A percentile compares a stretch with the other conserved stretches of the same genome.
Conservation (phyloP, 2,329 filamentous ascomycete species). For the Helotiales sp. region DNA sequence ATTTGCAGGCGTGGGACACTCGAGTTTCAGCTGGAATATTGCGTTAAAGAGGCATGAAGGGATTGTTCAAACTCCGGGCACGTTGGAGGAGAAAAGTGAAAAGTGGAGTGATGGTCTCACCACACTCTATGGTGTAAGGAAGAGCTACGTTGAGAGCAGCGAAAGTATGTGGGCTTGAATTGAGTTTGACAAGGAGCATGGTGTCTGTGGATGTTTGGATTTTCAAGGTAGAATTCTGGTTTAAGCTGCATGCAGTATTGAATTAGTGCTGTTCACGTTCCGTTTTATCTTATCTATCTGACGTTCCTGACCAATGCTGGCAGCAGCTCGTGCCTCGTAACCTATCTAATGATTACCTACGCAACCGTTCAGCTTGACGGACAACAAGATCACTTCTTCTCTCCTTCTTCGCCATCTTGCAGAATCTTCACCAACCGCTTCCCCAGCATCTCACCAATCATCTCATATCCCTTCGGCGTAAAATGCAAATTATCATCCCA, state of each 20-base stretch:
- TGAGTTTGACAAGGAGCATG: not conserved
- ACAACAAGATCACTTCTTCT: not conserved
- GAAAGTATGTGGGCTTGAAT: constrained; percentile 25
- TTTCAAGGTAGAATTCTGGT: not conserved
- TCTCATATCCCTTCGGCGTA: constrained; percentile 57
- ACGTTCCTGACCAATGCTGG: too few species aligned
- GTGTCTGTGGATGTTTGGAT: not conserved
- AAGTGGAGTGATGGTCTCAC: constrained; percentile 24
- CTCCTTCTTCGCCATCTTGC: not conserved
- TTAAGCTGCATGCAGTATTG: not conserved
- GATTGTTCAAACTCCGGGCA: not conserved
- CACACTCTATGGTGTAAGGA: constrained; percentile 25
- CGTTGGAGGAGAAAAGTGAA: constrained; percentile 1
- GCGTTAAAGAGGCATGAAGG: constrained; percentile 35
- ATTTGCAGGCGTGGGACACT: constrained; percentile 45
- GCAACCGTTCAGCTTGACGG: too few species aligned
- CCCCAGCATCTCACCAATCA: constrained; percentile 59
- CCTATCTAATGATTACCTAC: too few species aligned
- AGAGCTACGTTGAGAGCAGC: constrained; percentile 24
- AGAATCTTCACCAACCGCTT: constrained; percentile 52
- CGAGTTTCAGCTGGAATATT: constrained; percentile 48
- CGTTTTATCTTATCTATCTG: too few species aligned
- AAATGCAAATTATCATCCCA: constrained; percentile 67
- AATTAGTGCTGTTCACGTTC: too few species aligned
- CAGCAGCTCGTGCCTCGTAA: too few species aligned